Evolutionary conservation across 768 basidiomycete species (phyloP), one percentile per base, ranked within the genome.

Genomic region (Suillus lakei): DNA sequence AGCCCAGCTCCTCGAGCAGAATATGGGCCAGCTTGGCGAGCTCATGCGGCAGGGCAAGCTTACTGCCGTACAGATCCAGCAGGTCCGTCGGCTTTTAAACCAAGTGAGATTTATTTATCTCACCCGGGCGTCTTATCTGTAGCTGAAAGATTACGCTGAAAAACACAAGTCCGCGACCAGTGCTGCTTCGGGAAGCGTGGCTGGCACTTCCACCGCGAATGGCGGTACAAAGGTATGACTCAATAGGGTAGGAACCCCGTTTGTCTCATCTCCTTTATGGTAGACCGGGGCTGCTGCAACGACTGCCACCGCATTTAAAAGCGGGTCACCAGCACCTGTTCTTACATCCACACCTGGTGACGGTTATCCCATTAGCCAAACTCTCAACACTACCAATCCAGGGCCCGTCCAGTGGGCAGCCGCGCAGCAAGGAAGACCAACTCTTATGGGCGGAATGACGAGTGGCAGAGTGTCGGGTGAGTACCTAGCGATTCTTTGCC

Each of bases 41-140:
- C 83, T 92, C n/a, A 89, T 89, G n/a, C 88, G 90, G 71, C 89
- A 91, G 67, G 91, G 91, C 23, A 91, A 91, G 76, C 84, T 93
- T 18, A 90, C 85, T 58, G 87, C 89, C 60, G 79, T 82, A 64
- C 91, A 93, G 78, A 88, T 92, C 50, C 80, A 86, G 62, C 89
- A 92, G 84, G 91, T 91, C 65, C 65, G 75, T 63, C n/a, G 54
- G 41, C 61, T 56, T 55, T 66, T 48, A 50, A 56, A 15, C 34
- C n/a, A 51, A 61, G 58, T 18, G 39, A 59, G 36, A 28, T 67
- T 68, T n/a, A 23, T 60, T 26, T 44, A 39, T 62, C 53, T 61
- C 30, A 38, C 34, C 21, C 18, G 39, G 39, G 18, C 58, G 28
- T 59, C 18, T 59, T 59, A 59, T 59, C 58, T 41, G 39, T 59